Percentiles rank a stretch among this genome's conserved stretches.
Evolutionary conservation across 2,329 filamentous ascomycete species (phyloP).

Genomic region (Aspergillus intermedius): DNA sequence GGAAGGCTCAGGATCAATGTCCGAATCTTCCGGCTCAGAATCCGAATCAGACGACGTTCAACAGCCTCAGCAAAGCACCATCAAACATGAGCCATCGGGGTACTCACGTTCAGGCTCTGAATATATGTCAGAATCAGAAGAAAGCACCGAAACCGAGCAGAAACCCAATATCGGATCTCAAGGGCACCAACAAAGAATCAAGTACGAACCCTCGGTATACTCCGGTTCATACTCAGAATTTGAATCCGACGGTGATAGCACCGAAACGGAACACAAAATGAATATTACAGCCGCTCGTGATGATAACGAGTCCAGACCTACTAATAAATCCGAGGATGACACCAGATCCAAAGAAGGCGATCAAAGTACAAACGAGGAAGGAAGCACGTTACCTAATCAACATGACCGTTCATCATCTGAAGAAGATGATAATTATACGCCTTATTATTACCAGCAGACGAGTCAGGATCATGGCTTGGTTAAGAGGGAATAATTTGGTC

Average conservation of each 20-base stretch:
- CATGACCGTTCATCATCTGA: no score
- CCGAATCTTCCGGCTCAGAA: not conserved
- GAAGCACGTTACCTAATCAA: no score
- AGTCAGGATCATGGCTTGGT: no score
- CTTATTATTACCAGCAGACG: no score
- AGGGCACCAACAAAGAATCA: not conserved
- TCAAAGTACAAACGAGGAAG: no score
- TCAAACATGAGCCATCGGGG: not conserved
- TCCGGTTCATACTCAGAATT: not conserved
- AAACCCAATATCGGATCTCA: not conserved
- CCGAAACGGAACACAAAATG: not conserved
- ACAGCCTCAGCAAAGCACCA: not conserved
- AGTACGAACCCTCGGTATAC: not conserved
- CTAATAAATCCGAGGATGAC: no score
- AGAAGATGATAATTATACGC: no score
- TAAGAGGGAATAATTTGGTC: no score
- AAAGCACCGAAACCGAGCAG: not conserved
- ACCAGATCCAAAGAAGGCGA: no score
- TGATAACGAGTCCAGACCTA: no score
- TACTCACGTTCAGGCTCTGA: not conserved
- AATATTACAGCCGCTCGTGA: not conserved
- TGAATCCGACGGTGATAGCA: not conserved
- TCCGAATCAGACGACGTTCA: not conserved
- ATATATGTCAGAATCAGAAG: not conserved
- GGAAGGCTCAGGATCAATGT: not conserved